A percentile compares a stretch with the other conserved stretches of the same genome.
Evolutionary conservation across 2,329 filamentous ascomycete genomes (phyloP).

Genomic region (Metarhizium robertsii): DNA sequence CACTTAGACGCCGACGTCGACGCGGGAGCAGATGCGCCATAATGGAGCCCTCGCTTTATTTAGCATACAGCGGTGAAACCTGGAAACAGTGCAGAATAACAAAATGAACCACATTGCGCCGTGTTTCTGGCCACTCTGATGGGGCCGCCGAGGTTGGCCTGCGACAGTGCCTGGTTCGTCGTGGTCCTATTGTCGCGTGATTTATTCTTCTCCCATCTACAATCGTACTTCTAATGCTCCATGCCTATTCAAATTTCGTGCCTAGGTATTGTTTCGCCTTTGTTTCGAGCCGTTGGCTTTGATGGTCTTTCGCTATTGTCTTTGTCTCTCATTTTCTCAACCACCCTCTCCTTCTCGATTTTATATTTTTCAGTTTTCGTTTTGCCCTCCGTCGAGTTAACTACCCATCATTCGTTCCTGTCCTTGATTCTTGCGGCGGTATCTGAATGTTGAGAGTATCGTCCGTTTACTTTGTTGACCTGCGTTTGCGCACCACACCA

Average conservation of each 20-base stretch:
- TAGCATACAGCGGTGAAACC: not conserved
- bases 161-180: not conserved
- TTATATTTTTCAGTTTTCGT: not conserved
- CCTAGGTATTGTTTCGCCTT: not conserved
- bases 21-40: constrained; percentile 2
- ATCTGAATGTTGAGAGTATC: not conserved
- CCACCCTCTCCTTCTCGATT: not conserved
- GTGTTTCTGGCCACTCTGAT: not conserved
- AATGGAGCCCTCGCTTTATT: not conserved
- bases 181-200: constrained; percentile 7
- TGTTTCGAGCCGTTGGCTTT: not conserved
- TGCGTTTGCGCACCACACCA: not conserved
- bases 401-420: not conserved
- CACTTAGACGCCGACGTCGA: constrained; percentile 1
- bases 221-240: not conserved
- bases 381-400: not conserved
- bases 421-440: not conserved
- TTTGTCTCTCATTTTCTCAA: not conserved
- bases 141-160: not conserved
- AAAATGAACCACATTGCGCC: not conserved
- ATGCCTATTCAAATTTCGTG: not conserved
- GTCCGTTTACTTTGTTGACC: not conserved
- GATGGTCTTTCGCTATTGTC: not conserved
- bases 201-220: constrained; percentile 2
- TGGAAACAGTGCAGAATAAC: not conserved